phyloP scores from a whole-genome alignment of 2,329 filamentous ascomycete genomes.

The Arachnopeziza araneosa region DNA sequence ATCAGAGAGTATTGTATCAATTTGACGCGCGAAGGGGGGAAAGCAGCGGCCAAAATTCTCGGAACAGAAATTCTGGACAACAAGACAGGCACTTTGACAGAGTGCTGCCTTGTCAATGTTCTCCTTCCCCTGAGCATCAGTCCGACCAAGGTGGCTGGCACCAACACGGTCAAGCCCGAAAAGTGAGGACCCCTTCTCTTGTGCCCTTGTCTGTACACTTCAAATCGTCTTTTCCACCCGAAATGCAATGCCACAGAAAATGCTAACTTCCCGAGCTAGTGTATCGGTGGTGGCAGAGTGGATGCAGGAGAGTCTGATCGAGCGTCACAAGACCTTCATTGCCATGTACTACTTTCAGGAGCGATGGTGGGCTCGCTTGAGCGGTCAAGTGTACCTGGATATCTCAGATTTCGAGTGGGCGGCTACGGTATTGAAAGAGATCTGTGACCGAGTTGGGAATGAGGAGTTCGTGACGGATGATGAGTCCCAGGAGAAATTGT shows the following conservation, averaged over 20 bases:
- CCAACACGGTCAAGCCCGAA: conserved; percentile 23
- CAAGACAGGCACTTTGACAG: conserved; percentile 48
- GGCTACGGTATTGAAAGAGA: conserved; percentile 37
- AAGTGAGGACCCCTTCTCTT: not conserved
- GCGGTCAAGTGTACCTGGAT: conserved; percentile 81
- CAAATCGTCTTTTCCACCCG: too few species aligned
- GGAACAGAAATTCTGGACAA: conserved; percentile 70
- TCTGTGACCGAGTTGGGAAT: conserved; percentile 47
- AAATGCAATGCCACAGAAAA: too few species aligned
- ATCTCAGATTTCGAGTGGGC: conserved; percentile 70
- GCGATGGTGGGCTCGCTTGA: conserved; percentile 66
- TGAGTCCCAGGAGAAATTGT: not conserved
- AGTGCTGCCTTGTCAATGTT: conserved; percentile 69
- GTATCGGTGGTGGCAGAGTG: conserved; percentile 48
- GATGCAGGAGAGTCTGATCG: conserved; percentile 48
- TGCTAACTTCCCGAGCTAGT: conserved; percentile 3
- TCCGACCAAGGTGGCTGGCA: conserved; percentile 24
- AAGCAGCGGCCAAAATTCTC: conserved; percentile 53
- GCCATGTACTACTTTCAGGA: conserved; percentile 55
- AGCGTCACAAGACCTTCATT: conserved; percentile 67
- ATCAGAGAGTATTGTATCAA: conserved; percentile 59
- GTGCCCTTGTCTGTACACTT: too few species aligned
- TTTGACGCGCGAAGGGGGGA: conserved; percentile 59
- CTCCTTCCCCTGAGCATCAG: conserved; percentile 54
- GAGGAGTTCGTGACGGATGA: conserved; percentile 25